A percentile compares a stretch with the other conserved stretches of the same genome.
Conservation (phyloP, 2,329 filamentous ascomycete species). For the Scytalidium sp. region DNA sequence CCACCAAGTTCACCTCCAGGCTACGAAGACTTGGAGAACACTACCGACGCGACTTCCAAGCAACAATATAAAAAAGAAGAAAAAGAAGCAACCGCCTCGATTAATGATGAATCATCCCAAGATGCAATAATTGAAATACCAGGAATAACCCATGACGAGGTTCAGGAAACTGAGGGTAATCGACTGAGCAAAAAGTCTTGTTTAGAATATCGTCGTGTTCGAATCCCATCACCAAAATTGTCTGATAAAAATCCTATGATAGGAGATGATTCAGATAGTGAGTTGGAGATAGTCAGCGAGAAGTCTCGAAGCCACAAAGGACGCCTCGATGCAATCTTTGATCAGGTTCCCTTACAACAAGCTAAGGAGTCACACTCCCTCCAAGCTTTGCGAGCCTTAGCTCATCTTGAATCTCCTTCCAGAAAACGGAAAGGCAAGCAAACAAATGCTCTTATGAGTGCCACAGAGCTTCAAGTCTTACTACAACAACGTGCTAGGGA, state of each 20-base stretch:
- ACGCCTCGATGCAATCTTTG: conserved; percentile 63
- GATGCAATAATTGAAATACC: not conserved
- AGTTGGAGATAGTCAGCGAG: conserved; percentile 32
- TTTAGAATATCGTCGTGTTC: conserved; percentile 29
- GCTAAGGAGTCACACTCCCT: conserved; percentile 62
- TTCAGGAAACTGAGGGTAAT: conserved; percentile 61
- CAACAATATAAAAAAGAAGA: not conserved
- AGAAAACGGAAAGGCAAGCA: conserved; percentile 43
- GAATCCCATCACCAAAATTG: conserved; percentile 36
- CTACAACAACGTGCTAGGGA: conserved; percentile 71
- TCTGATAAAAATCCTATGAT: conserved; percentile 30
- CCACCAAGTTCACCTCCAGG: conserved; percentile 69
- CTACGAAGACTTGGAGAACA: conserved; percentile 27
- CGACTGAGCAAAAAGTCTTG: conserved; percentile 15
- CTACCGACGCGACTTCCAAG: conserved; percentile 1
- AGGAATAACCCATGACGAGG: conserved; percentile 14
- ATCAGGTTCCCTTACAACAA: conserved; percentile 62
- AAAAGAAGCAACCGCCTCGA: not conserved
- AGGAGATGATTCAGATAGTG: conserved; percentile 42
- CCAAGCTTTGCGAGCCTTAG: conserved; percentile 68
- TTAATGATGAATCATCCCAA: not conserved
- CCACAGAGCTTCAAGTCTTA: conserved; percentile 63
- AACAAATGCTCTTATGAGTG: conserved; percentile 58
- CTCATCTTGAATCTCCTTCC: conserved; percentile 64
- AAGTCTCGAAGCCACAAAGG: conserved; percentile 36